Conservation (phyloP, 495 filamentous ascomycete species). For the Evansstolkia leycettana region DNA sequence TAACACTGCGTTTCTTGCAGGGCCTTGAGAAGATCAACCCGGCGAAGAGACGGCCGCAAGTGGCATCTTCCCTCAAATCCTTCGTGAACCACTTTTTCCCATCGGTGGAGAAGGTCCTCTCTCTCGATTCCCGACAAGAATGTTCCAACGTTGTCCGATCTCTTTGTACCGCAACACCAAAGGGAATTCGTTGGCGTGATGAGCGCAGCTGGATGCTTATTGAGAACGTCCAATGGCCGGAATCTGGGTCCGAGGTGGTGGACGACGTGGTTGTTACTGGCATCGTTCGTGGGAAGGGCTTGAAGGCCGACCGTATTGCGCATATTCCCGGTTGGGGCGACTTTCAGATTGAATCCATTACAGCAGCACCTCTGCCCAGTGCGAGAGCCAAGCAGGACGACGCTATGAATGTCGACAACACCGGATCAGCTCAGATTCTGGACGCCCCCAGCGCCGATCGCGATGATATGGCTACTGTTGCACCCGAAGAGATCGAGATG, state of each 20-base stretch:
- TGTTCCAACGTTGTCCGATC: constrained; percentile 80
- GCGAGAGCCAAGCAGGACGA: constrained; percentile 47
- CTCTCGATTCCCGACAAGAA: constrained; percentile 75
- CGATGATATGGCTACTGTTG: constrained; percentile 71
- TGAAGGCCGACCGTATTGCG: constrained; percentile 81
- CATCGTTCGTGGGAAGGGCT: constrained; percentile 68
- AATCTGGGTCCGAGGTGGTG: constrained; percentile 29
- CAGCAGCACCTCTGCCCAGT: constrained; percentile 47
- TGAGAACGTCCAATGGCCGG: constrained; percentile 64
- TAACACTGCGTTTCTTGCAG: constrained; percentile 2
- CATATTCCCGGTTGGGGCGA: constrained; percentile 92
- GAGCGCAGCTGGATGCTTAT: constrained; percentile 89
- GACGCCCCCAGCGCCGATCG: constrained; percentile 61
- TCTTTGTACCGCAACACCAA: constrained; percentile 79
- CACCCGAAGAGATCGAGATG: constrained; percentile 73
- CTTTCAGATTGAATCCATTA: constrained; percentile 86
- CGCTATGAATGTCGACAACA: constrained; percentile 55
- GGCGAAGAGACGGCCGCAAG: constrained; percentile 60
- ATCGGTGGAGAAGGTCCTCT: constrained; percentile 73
- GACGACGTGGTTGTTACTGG: constrained; percentile 67
- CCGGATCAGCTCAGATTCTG: constrained; percentile 39
- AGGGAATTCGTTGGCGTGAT: constrained; percentile 87
- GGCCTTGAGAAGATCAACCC: constrained; percentile 65
- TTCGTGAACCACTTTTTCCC: constrained; percentile 93
- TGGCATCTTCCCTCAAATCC: constrained; percentile 69